A percentile compares a stretch with the other conserved stretches of the same genome.
Conservation (phyloP, 768 basidiomycete species). For the Floccularia luteovirens region DNA sequence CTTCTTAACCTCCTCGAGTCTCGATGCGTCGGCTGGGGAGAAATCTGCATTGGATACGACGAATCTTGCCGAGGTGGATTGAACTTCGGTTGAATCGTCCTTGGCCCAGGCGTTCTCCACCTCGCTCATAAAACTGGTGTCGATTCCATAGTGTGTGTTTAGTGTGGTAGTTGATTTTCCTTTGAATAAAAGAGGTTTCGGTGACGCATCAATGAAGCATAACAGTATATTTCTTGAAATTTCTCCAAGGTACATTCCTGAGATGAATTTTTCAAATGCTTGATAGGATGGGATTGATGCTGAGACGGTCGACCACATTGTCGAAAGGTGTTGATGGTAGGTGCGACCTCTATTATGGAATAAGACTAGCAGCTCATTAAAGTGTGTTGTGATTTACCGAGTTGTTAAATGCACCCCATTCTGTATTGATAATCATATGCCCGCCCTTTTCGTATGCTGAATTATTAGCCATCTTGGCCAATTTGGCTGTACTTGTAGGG, state of each 20-base stretch:
- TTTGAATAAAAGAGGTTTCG: conserved; percentile 66
- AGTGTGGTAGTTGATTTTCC: conserved; percentile 66
- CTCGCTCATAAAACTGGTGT: conserved; percentile 87
- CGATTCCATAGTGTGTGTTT: conserved; percentile 91
- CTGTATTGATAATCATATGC: conserved; percentile 92
- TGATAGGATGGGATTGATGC: conserved; percentile 91
- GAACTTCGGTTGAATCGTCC: conserved; percentile 17
- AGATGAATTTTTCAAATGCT: conserved; percentile 97
- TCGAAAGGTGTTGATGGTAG: conserved; percentile 89
- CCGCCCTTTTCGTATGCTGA: conserved; percentile 54
- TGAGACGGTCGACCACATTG: conserved; percentile 85
- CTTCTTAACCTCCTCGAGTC: conserved; percentile 47
- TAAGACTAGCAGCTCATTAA: conserved; percentile 1
- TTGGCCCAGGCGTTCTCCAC: conserved; percentile 73
- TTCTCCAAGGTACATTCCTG: conserved; percentile 99
- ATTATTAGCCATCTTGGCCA: conserved; percentile 73
- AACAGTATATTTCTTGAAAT: conserved; percentile 81
- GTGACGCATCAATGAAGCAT: conserved; percentile 71
- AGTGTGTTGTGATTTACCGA: conserved; percentile 40
- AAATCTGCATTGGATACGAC: conserved; percentile 25
- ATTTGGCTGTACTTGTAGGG: conserved; percentile 37
- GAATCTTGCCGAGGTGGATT: conserved; percentile 27
- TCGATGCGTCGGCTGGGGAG: conserved; percentile 19
- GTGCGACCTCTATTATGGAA: conserved; percentile 51
- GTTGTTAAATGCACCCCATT: conserved; percentile 99